Base-by-base conservation (phyloP, 2,329 filamentous ascomycete genomes). In the Aspergillus costaricaensis region DNA sequence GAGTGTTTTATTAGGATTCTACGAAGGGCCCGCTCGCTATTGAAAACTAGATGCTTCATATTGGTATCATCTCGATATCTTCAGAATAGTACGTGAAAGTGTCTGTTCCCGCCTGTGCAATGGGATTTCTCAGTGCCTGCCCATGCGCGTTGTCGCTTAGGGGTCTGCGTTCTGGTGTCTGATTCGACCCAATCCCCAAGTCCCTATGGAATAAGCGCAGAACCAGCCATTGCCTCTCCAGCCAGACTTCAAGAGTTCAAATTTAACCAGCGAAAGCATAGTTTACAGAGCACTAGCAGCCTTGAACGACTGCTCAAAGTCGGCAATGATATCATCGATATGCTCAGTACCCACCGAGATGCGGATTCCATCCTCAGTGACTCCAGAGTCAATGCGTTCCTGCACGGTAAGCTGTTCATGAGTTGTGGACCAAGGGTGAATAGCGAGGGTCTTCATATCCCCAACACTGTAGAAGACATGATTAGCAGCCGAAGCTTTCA, bases 301-400 rank as follows among this genome's bases (percentile, higher is more conserved):
- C 73, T 86, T 84, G 78, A 97, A 96, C 0, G 91, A 91, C 82
- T 96, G 93, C 77, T 94, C 89, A 74, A 98, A 97, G 79, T 98
- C 94, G 69, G 88, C 90, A 72, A 96, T 95, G 71, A 98, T 97
- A 73, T 98, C 94, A 80, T 96, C 93, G 74, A 98, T 96, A 76
- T 97, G 92, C 81, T 98, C 94, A 0, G 90, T 96, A 55, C 94
- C 94, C 61, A 97, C 93, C 0, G 93, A 97, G 72, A 98, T 95
- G 64, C 94, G 91, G 77, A 98, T 96, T 41, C 93, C 87, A 72
- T 96, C 94, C 84, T 92, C 75, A 15, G 91, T 95, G 10, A 95
- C 91, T 69, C 94, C 94, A 21, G 91, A 94, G 73, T 81, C 87
- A 55, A 84, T 74, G 79, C 88, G 91, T 83, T 97, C 94, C 74